phyloP scores from a whole-genome alignment of 345 rosid species.

The Ceriops tagal region DNA sequence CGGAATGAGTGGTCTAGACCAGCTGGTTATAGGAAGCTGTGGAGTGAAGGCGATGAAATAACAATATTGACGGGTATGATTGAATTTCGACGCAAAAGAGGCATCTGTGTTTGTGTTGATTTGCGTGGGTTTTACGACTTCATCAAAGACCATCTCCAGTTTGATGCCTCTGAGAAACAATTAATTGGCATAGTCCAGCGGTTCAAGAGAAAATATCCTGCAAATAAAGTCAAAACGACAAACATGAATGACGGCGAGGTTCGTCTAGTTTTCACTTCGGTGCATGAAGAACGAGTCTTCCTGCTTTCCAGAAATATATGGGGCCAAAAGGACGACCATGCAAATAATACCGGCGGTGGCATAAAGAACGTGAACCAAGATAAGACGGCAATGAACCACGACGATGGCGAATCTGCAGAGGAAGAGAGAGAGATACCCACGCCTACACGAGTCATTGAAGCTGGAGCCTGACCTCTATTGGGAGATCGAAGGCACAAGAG shows the following conservation, averaged over 20 bases:
- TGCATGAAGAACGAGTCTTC: conserved; percentile 11
- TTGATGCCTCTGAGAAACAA: conserved; percentile 17
- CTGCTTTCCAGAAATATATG: conserved; percentile 15
- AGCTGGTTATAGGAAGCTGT: conserved; percentile 6
- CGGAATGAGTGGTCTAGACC: too few species aligned
- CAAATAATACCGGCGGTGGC: not conserved
- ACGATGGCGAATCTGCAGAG: not conserved
- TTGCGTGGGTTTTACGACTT: conserved; percentile 20
- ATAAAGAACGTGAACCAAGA: too few species aligned
- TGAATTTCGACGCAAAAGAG: conserved; percentile 14
- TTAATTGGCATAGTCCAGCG: conserved; percentile 21
- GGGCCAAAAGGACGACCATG: not conserved
- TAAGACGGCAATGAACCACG: too few species aligned
- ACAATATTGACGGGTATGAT: conserved; percentile 30
- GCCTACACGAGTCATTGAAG: not conserved
- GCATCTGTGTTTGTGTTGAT: conserved; percentile 11
- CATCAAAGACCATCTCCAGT: conserved; percentile 17
- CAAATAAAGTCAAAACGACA: conserved; percentile 4
- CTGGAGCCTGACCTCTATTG: conserved; percentile 6
- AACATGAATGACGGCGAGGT: not conserved
- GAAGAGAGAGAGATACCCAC: not conserved
- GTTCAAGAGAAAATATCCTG: conserved; percentile 12
- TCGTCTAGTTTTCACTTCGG: not conserved
- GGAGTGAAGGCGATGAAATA: conserved; percentile 35
- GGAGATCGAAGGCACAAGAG: conserved; percentile 5